phyloP scores from a whole-genome alignment of 2,329 filamentous ascomycete genomes.

The Bipolaris sorokiniana region DNA sequence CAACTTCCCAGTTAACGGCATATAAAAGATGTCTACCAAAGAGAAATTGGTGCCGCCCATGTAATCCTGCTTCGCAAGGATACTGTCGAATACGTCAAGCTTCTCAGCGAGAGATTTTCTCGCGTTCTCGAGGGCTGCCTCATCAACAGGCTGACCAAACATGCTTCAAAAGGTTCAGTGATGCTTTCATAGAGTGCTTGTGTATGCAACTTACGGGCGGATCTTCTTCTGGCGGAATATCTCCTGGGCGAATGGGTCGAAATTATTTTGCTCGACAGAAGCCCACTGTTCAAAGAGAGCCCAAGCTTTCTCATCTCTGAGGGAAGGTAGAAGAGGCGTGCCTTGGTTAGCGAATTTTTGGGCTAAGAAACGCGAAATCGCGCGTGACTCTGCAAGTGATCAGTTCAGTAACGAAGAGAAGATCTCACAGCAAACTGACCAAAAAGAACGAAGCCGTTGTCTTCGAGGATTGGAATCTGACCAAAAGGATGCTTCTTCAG shows the following conservation, averaged over 20 bases:
- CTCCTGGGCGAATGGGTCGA: background rate
- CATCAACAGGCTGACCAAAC: background rate
- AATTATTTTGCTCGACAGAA: background rate
- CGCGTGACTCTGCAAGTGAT: background rate
- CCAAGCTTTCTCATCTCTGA: background rate
- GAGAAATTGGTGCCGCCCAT: background rate
- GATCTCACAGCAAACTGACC: background rate
- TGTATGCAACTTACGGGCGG: background rate
- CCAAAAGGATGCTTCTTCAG: background rate
- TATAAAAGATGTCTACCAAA: background rate
- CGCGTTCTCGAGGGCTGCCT: background rate
- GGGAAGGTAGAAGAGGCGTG: background rate
- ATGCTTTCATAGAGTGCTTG: background rate
- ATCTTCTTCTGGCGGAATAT: background rate
- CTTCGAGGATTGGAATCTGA: background rate
- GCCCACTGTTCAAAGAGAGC: background rate
- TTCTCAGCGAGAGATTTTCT: background rate
- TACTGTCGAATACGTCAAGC: background rate
- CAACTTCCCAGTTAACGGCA: background rate
- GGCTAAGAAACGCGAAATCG: background rate
- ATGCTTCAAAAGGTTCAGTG: background rate
- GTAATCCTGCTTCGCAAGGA: background rate
- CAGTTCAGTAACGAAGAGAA: background rate
- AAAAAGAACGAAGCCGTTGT: background rate
- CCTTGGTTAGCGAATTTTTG: background rate